These are phyloP conservation scores for Didymella sp. DNA, from an alignment of 2,329 filamentous ascomycete species.

Conservation along the genomic window DNA sequence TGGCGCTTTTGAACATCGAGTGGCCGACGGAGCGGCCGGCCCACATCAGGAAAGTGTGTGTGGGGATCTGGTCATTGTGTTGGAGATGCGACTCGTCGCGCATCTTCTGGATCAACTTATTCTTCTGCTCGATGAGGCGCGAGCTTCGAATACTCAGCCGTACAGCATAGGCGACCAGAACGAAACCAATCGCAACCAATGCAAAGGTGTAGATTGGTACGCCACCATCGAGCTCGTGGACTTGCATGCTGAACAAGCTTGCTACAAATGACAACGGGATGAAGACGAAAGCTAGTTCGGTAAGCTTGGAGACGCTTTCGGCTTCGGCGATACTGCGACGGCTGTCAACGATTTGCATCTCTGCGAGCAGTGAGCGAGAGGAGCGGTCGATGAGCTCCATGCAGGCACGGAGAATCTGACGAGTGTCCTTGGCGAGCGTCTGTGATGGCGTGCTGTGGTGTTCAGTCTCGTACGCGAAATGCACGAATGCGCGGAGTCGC, in stretches of 20 bases:
- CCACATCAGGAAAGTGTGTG: neutral
- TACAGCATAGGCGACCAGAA: neutral
- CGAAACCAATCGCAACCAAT: neutral
- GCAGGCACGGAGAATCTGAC: neutral
- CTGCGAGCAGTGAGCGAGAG: constrained; percentile 45
- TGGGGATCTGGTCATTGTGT: neutral
- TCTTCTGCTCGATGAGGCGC: neutral
- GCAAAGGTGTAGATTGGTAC: constrained; percentile 22
- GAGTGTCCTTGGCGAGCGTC: neutral
- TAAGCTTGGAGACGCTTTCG: constrained; percentile 40
- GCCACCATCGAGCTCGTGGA: constrained; percentile 30
- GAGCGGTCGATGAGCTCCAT: constrained; percentile 29
- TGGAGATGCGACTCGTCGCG: neutral
- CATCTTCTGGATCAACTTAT: neutral
- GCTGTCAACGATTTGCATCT: constrained; percentile 43
- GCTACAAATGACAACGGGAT: constrained; percentile 41
- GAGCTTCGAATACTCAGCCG: constrained; percentile 1
- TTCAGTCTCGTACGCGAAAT: neutral
- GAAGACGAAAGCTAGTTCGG: constrained; percentile 45
- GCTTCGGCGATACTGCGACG: constrained; percentile 40
- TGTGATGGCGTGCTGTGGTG: neutral
- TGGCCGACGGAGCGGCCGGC: no score
- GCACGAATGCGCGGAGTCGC: neutral
- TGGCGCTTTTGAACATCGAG: no score
- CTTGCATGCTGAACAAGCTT: constrained; percentile 40